phyloP scores from a whole-genome alignment of 1,284 basidiomycete species.

The Rhodotorula sp. region DNA sequence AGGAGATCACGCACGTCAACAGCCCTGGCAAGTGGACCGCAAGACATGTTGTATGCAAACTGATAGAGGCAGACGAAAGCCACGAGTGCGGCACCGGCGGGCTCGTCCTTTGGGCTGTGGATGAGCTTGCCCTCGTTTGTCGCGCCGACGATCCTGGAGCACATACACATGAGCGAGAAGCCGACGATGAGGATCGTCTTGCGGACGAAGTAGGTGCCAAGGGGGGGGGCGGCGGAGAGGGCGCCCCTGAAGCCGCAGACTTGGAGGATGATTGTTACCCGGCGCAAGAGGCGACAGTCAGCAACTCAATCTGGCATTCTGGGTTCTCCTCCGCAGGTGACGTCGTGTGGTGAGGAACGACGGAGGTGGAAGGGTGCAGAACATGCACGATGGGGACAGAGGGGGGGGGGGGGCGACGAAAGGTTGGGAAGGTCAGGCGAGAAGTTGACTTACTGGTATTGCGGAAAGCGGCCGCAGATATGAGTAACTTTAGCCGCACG shows the following conservation, averaged over 20 bases:
- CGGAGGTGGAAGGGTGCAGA: too few relatives aligned
- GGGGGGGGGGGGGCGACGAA: too few relatives aligned
- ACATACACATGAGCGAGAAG: conserved; percentile 22
- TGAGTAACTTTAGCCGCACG: neutral
- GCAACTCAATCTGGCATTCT: too few relatives aligned
- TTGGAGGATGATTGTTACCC: conserved; percentile 19
- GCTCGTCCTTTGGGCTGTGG: neutral
- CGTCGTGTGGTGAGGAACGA: too few relatives aligned
- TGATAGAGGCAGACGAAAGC: conserved; percentile 37
- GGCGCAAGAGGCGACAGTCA: too few relatives aligned
- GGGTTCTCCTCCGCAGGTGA: too few relatives aligned
- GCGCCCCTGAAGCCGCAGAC: conserved; percentile 31
- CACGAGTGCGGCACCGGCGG: conserved; percentile 31
- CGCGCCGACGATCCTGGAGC: conserved; percentile 30
- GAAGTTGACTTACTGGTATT: conserved; percentile 19
- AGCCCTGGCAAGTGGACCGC: conserved; percentile 1
- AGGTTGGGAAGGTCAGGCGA: too few relatives aligned
- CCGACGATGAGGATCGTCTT: conserved; percentile 27
- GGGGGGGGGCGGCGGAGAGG: conserved; percentile 16
- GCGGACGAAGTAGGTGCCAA: conserved; percentile 29
- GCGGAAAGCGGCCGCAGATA: conserved; percentile 27
- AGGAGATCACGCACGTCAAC: neutral
- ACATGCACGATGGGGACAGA: too few relatives aligned
- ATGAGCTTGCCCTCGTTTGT: conserved; percentile 26
- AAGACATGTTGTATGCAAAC: conserved; percentile 3